Evolutionary conservation across 495 filamentous ascomycete genomes (phyloP).

Genomic region (Cudoniella acicularis): DNA sequence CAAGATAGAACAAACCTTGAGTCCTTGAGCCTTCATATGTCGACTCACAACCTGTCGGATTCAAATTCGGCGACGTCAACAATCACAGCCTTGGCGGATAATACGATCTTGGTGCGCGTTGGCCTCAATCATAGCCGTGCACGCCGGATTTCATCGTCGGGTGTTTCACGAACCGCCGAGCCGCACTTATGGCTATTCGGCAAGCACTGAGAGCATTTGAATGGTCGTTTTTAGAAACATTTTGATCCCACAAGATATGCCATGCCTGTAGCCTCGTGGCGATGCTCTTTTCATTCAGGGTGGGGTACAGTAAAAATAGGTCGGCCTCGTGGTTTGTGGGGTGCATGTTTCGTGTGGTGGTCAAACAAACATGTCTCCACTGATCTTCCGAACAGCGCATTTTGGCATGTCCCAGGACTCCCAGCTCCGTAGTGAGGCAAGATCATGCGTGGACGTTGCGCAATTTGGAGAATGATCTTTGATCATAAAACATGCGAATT

Average conservation of each 20-base stretch:
- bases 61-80: no score
- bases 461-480: no score
- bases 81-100: neutral
- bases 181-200: no score
- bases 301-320: neutral
- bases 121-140: constrained; percentile 1
- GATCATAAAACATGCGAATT: no score
- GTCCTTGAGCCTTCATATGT: no score
- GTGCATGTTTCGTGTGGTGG: neutral
- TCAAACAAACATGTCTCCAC: constrained; percentile 1
- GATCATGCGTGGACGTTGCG: neutral
- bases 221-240: constrained; percentile 1
- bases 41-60: no score
- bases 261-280: constrained; percentile 2
- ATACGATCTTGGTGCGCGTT: neutral
- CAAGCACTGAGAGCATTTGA: no score
- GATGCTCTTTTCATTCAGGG: neutral
- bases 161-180: constrained; percentile 18
- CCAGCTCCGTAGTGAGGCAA: neutral
- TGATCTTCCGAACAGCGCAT: neutral
- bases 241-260: neutral
- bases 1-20: no score
- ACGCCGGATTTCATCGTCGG: neutral
- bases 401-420: neutral
- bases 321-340: neutral